These are phyloP conservation scores for Coemansia sp. DNA, from an alignment of 192 early-diverging fungal species.

Conservation along the genomic window DNA sequence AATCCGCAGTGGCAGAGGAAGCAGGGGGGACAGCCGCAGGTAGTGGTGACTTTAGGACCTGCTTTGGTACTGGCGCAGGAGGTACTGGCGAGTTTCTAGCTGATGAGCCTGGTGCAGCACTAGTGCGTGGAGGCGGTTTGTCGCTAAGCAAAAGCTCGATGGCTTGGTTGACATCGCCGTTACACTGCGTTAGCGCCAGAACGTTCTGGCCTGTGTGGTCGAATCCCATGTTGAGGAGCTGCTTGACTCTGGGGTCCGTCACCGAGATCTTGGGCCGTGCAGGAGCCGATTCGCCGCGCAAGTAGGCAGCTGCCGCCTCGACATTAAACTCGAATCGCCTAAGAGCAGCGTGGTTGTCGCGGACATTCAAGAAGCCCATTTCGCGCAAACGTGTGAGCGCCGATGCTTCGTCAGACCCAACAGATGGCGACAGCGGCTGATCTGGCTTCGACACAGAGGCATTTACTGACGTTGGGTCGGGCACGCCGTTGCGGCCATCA, in stretches of 20 bases:
- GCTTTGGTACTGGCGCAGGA: slow-evolving; percentile 17
- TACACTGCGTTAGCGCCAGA: slow-evolving; percentile 68
- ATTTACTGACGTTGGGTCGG: slow-evolving; percentile 34
- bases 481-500: slow-evolving; percentile 40
- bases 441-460: not conserved
- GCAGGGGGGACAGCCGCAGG: not conserved
- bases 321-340: slow-evolving; percentile 71
- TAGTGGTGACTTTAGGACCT: slow-evolving; percentile 4
- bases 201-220: slow-evolving; percentile 66
- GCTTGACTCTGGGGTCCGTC: slow-evolving; percentile 60
- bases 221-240: slow-evolving; percentile 76
- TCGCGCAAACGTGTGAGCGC: slow-evolving; percentile 58
- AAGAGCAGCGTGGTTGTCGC: slow-evolving; percentile 68
- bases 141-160: slow-evolving; percentile 58
- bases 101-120: not conserved
- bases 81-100: slow-evolving; percentile 11
- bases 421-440: slow-evolving; percentile 19
- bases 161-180: slow-evolving; percentile 78
- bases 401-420: slow-evolving; percentile 27
- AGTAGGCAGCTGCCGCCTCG: slow-evolving; percentile 69
- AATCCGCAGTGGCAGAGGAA: slow-evolving; percentile 10
- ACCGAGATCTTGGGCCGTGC: slow-evolving; percentile 15
- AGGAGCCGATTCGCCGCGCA: slow-evolving; percentile 58
- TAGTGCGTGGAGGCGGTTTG: slow-evolving; percentile 37
- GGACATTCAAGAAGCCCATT: slow-evolving; percentile 86